A percentile compares a stretch with the other conserved stretches of the same genome.
These are phyloP conservation scores for Globisporangium alternatum DNA, from an alignment of 352 stramenopile species.

Conservation along the genomic window DNA sequence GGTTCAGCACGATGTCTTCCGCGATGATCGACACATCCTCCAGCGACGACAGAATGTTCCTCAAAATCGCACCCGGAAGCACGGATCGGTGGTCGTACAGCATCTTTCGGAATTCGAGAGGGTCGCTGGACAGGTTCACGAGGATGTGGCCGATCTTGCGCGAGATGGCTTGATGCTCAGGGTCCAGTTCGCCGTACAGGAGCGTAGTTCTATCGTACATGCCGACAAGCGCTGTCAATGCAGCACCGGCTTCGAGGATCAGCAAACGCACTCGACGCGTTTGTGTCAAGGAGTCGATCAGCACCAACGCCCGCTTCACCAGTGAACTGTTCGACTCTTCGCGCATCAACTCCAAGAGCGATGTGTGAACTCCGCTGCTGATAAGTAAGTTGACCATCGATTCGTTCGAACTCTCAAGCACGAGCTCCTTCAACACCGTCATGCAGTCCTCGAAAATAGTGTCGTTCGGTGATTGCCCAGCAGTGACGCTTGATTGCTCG, in stretches of 20 bases:
- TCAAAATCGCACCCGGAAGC: constrained; percentile 51
- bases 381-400: constrained; percentile 68
- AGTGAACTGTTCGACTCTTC: constrained; percentile 29
- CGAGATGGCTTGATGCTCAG: constrained; percentile 37
- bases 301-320: constrained; percentile 27
- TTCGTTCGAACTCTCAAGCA: constrained; percentile 58
- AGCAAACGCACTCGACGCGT: constrained; percentile 67
- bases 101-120: constrained; percentile 77
- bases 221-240: constrained; percentile 49
- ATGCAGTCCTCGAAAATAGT: constrained; percentile 63
- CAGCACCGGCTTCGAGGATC: constrained; percentile 58
- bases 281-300: constrained; percentile 50
- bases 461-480: constrained; percentile 23
- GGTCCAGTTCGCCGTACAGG: constrained; percentile 33
- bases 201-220: constrained; percentile 48
- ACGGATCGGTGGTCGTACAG: constrained; percentile 66
- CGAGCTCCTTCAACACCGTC: constrained; percentile 54
- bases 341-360: constrained; percentile 59
- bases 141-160: constrained; percentile 53
- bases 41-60: constrained; percentile 57
- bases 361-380: constrained; percentile 61
- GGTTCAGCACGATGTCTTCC: constrained; percentile 70
- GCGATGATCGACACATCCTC: constrained; percentile 54
- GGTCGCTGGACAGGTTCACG: constrained; percentile 67
- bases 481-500: constrained; percentile 35